Conservation (phyloP, 192 early-diverging fungal species). For the Geosiphon pyriformis region DNA sequence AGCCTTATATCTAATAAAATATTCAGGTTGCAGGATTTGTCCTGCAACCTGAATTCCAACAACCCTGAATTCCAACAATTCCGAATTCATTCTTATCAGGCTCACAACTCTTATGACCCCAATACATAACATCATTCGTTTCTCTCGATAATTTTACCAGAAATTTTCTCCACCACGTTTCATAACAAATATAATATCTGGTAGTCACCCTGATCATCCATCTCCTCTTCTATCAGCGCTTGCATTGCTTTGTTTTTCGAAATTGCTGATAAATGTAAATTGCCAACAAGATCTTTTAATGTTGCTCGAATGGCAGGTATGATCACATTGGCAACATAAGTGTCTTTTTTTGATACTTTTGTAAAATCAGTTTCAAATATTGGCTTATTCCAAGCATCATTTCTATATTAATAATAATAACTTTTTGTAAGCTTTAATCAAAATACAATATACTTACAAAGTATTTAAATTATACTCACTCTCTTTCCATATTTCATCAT, state of each 20-base stretch:
- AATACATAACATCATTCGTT: not conserved
- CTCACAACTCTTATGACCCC: not conserved
- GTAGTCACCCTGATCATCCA: not conserved
- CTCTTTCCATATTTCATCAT: not conserved
- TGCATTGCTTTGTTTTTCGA: not conserved
- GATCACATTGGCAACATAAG: conserved; percentile 1
- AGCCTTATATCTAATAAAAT: not conserved
- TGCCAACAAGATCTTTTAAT: not conserved
- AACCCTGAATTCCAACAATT: too few species aligned
- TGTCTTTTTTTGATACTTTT: not conserved
- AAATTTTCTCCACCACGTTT: not conserved
- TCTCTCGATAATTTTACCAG: not conserved
- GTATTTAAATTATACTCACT: not conserved
- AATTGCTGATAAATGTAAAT: not conserved
- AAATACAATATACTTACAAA: too few species aligned
- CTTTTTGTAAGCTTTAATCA: too few species aligned
- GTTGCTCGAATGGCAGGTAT: not conserved
- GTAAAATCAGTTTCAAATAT: not conserved
- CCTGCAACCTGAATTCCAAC: not conserved
- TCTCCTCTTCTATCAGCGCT: not conserved
- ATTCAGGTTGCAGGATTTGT: not conserved
- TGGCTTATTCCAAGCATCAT: not conserved
- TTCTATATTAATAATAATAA: too few species aligned
- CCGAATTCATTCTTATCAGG: not conserved
- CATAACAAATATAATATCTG: not conserved